Base-by-base conservation (phyloP, 1,284 basidiomycete genomes). In the Boletus mariae region DNA sequence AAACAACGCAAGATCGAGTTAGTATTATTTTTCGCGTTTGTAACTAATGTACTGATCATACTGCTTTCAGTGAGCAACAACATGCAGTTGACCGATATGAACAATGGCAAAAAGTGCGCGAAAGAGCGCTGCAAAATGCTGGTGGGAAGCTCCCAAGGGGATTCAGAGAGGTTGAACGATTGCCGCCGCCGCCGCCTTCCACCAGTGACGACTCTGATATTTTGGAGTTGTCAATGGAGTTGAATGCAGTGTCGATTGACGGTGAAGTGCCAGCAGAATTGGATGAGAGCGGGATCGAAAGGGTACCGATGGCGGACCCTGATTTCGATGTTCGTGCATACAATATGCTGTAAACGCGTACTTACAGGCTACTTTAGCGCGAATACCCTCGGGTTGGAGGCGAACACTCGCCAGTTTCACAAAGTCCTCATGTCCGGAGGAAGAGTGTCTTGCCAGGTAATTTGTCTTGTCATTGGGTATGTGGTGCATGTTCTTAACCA, bases 231-330 rank as follows among this genome's bases (percentile, higher is more conserved):
- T 88, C 91, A 8, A 86, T 95, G 71, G 93, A 95, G 68, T 75
- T 95, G 61, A 91, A 85, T 60, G 88, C 89, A 7, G 87, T 88
- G 51, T 89, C 89, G 6, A 87, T 94, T 57, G 92, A 94, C 59
- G 68, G 69, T 26, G 89, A 90, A 65, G 77, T 85, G 32, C 77
- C 80, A 45, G 80, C 77, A 63, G 90, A 90, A 53, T 70, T 93
- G 59, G 91, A 93, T 64, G 85, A 92, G 63, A 84, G 81, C 57
- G 90, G 88, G 26, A 85, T 94, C 53, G 92, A 94, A 69, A 76
- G 88, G 54, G 90, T 94, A 32, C 92, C 92, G 25, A 87, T 89
- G 78, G 92, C 92, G 44, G 92, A 94, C 73, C 91, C 91, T 52
- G 91, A 88, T 48, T 71, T 93, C 59, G 91, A 93, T 71, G 88